Evolutionary conservation across 257 asterid genomes (phyloP), one percentile per base, ranked within the genome.

Genomic region (Petunia secreta): DNA sequence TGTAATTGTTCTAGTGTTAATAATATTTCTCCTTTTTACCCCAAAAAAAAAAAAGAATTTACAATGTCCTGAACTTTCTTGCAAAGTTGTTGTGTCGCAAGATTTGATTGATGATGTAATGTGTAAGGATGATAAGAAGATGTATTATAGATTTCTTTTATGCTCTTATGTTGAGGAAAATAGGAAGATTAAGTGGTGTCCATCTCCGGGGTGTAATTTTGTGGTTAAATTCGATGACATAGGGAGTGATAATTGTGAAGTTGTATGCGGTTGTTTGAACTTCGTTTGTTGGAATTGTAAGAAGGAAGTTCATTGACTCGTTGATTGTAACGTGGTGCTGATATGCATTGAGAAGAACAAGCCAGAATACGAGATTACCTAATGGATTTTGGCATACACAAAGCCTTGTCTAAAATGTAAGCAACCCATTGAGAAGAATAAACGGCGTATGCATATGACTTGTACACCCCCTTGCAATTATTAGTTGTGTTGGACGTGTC

Each of bases 231-330:
- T n/a, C n/a, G n/a, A n/a, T n/a, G n/a, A n/a, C n/a, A n/a, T n/a
- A n/a, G n/a, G n/a, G n/a, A n/a, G n/a, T n/a, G n/a, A n/a, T n/a
- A n/a, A n/a, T n/a, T n/a, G n/a, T n/a, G n/a, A n/a, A n/a, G n/a
- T n/a, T n/a, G n/a, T n/a, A n/a, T n/a, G n/a, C n/a, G n/a, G n/a
- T n/a, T n/a, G n/a, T n/a, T n/a, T n/a, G n/a, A n/a, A 6, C 64
- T 39, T 48, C 59, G 63, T 78, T 25, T 78, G 81, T 66, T 63
- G 81, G 81, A 78, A 78, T 78, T 78, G 81, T 37, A 62, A 38
- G 66, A 80, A 83, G 53, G 83, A 83, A 43, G 81, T 78, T 10
- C 86, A 83, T 38, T 79, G 86, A 10, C 86, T 83, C 0, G 81
- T 83, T 67, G 83, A 80, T 48, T 83, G 86, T 64, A 83, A 76